Conservation (phyloP, 73 alveolate genomes). For the Effrenium voratum region DNA sequence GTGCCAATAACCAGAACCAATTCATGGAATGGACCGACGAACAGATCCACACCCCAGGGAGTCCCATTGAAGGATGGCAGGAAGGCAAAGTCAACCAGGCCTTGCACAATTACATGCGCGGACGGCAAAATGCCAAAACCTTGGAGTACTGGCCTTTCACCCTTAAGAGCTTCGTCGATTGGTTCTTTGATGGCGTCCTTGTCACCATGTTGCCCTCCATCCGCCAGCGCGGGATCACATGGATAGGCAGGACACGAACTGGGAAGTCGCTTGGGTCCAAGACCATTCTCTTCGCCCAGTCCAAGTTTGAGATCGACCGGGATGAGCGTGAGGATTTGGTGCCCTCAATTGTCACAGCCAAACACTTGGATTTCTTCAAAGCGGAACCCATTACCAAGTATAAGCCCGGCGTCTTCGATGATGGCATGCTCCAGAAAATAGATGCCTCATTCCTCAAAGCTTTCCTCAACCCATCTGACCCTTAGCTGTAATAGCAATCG, state of each 20-base stretch:
- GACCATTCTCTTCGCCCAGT: slow-evolving; percentile 16
- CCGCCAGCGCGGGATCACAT: slow-evolving; percentile 26
- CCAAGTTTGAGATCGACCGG: slow-evolving; percentile 22
- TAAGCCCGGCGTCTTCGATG: slow-evolving; percentile 54
- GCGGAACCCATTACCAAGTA: slow-evolving; percentile 29
- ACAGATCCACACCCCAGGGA: slow-evolving; percentile 19
- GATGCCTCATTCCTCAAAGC: slow-evolving; percentile 54
- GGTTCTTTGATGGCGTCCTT: slow-evolving; percentile 17
- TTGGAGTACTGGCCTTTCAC: slow-evolving; percentile 65
- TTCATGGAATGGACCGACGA: slow-evolving; percentile 80
- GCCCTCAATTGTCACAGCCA: slow-evolving; percentile 43
- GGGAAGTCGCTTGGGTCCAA: slow-evolving; percentile 47
- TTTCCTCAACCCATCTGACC: neutral
- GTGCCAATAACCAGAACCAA: slow-evolving; percentile 10
- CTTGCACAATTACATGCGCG: neutral
- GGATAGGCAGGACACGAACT: slow-evolving; percentile 24
- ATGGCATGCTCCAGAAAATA: slow-evolving; percentile 26
- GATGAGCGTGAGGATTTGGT: neutral
- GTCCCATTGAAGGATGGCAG: slow-evolving; percentile 30
- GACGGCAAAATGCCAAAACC: neutral
- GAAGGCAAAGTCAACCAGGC: slow-evolving; percentile 54
- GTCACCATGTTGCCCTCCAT: slow-evolving; percentile 28
- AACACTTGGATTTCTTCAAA: slow-evolving; percentile 37
- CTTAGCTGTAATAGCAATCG: neutral
- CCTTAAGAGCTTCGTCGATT: neutral